Evolutionary conservation across 2,329 filamentous ascomycete genomes (phyloP), one percentile per base, ranked within the genome.

Genomic region (Fusarium tjaetaba): DNA sequence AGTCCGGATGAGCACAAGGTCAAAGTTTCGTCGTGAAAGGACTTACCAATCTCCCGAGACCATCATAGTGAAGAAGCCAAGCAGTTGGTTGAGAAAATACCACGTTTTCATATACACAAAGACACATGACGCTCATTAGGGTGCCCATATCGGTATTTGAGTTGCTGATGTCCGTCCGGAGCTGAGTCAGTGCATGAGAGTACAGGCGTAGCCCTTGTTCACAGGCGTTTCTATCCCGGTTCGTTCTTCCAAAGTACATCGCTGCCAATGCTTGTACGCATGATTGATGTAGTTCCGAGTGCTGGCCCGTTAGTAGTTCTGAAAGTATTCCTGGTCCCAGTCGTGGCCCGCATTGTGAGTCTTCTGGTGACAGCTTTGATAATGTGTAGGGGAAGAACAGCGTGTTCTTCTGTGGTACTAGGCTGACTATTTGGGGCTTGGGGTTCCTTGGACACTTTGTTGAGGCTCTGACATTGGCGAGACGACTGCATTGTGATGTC

Each of bases 31-130:
- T 4, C 7, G 5, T 41, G 15, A 14, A 7, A 9, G 3, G 11
- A 32, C 68, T 4, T 45, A 68, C 69, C 6, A 71, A 14, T 64
- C 48, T 72, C 2, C 62, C 69, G 13, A 72, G 16, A 1, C 69
- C 69, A 22, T 71, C 68, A 30, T 71, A 71, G 30, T 71, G 69
- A 13, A 71, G 53, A 5, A 71, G 69, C 69, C 69, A 71, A 3
- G 69, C 69, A 11, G 39, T 68, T 4, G 69, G 68, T 7, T 71
- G 69, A 10, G 69, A 71, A 16, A 71, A 72, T 0, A 64, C 56
- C 2, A 71, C 32, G 1, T 72, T 71, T 22, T 71, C 69, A 22
- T 71, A 72, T 5, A 71, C 46, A 6, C 69, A 71, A 30, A 72
- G 69, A 43, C 69, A 71, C 43, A 71, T 26, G 10, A 71, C 52